Evolutionary conservation across 202 grass and related monocot genomes (phyloP).

Genomic region (Elaeis oleifera): DNA sequence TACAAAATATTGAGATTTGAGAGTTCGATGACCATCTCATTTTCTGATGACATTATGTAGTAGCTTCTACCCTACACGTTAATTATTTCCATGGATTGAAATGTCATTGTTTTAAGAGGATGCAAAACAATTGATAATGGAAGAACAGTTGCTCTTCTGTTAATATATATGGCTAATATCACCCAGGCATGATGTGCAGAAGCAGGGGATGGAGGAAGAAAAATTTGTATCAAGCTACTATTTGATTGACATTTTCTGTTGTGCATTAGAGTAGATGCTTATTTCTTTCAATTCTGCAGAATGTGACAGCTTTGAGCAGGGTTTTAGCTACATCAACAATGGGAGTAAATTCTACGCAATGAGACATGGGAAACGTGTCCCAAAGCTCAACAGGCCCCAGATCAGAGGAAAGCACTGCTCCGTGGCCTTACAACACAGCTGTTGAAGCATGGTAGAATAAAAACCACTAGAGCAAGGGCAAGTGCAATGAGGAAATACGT

Average conservation of each 20-base stretch:
- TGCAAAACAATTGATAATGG: no score
- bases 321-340: slow-evolving; percentile 21
- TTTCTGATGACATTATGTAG: no score
- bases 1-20: no score
- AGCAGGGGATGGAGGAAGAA: no score
- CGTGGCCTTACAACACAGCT: slow-evolving; percentile 77
- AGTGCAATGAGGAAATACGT: slow-evolving; percentile 81
- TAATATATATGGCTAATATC: no score
- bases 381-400: slow-evolving; percentile 74
- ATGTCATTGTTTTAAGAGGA: no score
- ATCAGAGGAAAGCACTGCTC: slow-evolving; percentile 71
- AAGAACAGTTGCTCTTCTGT: no score
- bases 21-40: no score
- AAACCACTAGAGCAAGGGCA: slow-evolving; percentile 72
- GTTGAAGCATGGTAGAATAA: slow-evolving; percentile 79
- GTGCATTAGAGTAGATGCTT: not conserved
- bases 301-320: slow-evolving; percentile 35
- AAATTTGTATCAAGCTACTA: no score
- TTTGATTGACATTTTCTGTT: not conserved
- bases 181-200: no score
- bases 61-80: no score
- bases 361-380: slow-evolving; percentile 67
- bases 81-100: no score
- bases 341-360: slow-evolving; percentile 49
- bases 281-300: slow-evolving; percentile 14